These are phyloP conservation scores for Setomelanomma holmii DNA, from an alignment of 2,329 filamentous ascomycete species.

Conservation along the genomic window DNA sequence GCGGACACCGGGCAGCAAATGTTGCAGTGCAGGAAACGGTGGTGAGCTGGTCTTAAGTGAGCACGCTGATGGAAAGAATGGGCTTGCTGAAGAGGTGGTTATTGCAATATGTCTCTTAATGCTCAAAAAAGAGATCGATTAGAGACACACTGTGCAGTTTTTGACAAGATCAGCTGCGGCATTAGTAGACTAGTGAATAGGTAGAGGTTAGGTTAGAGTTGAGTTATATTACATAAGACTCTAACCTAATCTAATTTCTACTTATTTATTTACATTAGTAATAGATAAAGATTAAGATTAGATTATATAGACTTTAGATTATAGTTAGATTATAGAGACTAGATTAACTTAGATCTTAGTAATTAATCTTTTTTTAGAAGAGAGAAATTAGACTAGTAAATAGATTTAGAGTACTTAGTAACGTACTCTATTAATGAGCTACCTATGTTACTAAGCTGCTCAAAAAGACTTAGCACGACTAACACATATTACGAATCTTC, in stretches of 20 bases:
- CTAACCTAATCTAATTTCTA: neutral
- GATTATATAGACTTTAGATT: neutral
- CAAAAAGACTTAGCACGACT: too few relatives aligned
- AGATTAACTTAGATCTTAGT: too few relatives aligned
- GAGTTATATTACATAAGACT: neutral
- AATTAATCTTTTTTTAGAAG: too few relatives aligned
- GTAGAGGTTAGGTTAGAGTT: too few relatives aligned
- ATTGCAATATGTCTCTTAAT: constrained; percentile 66
- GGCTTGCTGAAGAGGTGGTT: constrained; percentile 53
- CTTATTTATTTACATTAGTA: neutral
- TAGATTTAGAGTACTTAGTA: neutral
- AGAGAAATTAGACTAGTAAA: too few relatives aligned
- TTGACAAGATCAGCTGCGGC: too few relatives aligned
- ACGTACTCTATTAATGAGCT: neutral
- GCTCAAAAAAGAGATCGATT: constrained; percentile 71
- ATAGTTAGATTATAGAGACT: too few relatives aligned
- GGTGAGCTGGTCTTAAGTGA: constrained; percentile 56
- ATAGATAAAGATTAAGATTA: neutral
- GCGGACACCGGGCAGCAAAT: constrained; percentile 49
- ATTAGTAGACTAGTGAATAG: too few relatives aligned
- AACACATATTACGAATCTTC: too few relatives aligned
- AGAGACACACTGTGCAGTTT: constrained; percentile 61
- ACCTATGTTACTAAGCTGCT: too few relatives aligned
- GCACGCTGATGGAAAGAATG: constrained; percentile 41
- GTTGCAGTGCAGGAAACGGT: constrained; percentile 51